Base-by-base conservation (phyloP, 371 early-diverging fungal species). In the Chytridium lagenaria region DNA sequence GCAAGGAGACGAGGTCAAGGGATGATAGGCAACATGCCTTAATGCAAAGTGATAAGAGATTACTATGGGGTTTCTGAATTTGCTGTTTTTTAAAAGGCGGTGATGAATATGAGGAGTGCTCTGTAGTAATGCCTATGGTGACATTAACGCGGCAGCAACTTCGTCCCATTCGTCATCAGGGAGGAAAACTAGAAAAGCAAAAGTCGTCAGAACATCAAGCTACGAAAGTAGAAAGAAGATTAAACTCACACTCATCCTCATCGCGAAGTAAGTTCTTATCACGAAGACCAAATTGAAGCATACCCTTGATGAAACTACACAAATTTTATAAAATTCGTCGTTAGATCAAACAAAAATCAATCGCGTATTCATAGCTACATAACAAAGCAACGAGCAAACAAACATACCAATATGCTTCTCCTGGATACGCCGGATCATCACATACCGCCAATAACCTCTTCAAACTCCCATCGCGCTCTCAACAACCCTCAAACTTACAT, bases 91-190 rank as follows among this genome's bases (percentile, higher is more conserved):
- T n/a, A n/a, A n/a, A n/a, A n/a, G n/a, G n/a, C n/a, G n/a, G n/a
- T n/a, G n/a, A n/a, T n/a, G n/a, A n/a, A n/a, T n/a, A n/a, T n/a
- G n/a, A n/a, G n/a, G n/a, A n/a, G n/a, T n/a, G n/a, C n/a, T n/a
- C n/a, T n/a, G n/a, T n/a, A n/a, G n/a, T n/a, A n/a, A n/a, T n/a
- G n/a, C 5, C 55, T 52, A 37, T 39, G 69, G 33, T 10, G 37
- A 3, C 55, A 69, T 26, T 1, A 69, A 23, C 12, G 59, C 55
- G 12, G 69, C 40, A 7, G 76, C 76, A 2, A 76, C 76, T 30
- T 76, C 77, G 36, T 72, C 72, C 77, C 77, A 76, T 65, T 76
- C 77, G 44, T 72, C 72, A 59, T 76, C 77, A 1, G 77, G 77
- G 51, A 76, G 55, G 65, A 72, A 72, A 65, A 76, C 66, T 66